Conservation (phyloP, 1,284 basidiomycete species). For the Pseudozyma hubeiensis region DNA sequence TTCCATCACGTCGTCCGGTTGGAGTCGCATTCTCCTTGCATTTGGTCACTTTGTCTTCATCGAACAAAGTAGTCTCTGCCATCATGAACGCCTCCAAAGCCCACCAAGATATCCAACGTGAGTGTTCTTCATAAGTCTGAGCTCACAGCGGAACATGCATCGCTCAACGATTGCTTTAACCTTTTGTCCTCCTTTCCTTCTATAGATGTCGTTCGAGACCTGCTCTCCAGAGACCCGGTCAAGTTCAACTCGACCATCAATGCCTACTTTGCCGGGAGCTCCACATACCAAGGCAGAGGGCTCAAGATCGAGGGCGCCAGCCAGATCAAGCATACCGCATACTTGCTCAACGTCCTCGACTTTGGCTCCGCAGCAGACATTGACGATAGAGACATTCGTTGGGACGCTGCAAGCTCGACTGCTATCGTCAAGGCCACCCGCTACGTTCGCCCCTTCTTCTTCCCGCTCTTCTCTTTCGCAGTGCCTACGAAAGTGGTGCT, state of each 20-base stretch:
- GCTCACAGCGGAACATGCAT: no score
- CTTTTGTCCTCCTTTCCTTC: background rate
- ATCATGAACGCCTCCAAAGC: constrained; percentile 40
- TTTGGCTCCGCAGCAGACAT: constrained; percentile 42
- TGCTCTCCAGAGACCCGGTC: constrained; percentile 48
- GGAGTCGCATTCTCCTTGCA: no score
- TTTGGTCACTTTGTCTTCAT: background rate
- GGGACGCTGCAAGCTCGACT: constrained; percentile 33
- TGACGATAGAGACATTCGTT: constrained; percentile 35
- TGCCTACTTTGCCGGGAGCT: constrained; percentile 39
- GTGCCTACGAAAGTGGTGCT: constrained; percentile 38
- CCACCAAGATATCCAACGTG: constrained; percentile 25
- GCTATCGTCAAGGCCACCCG: constrained; percentile 46
- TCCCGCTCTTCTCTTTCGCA: constrained; percentile 53
- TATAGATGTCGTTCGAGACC: constrained; percentile 37
- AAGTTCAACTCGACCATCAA: constrained; percentile 58
- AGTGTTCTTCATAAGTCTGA: constrained; percentile 1
- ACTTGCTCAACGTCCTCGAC: constrained; percentile 46
- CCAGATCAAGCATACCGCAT: constrained; percentile 52
- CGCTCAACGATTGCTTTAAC: background rate
- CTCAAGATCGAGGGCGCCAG: constrained; percentile 49
- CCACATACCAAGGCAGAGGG: constrained; percentile 49
- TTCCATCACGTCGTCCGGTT: no score
- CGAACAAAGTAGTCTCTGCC: background rate
- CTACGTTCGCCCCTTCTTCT: constrained; percentile 43